Evolutionary conservation across 225 moss, liverwort and hornwort genomes (phyloP).

Genomic region (Straminergon stramineum): DNA sequence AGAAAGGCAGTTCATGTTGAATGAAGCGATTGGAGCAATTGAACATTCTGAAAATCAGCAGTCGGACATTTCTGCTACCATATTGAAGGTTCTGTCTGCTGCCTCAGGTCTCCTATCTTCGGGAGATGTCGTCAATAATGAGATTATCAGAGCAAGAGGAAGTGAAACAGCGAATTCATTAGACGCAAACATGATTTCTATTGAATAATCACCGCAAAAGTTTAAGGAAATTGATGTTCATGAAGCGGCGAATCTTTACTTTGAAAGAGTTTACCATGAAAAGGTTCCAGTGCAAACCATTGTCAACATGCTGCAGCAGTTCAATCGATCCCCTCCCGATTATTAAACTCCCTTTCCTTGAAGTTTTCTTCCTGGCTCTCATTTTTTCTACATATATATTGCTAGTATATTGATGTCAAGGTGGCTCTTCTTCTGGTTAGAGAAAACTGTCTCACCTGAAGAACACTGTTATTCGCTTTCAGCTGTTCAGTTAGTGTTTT

Average conservation of each 20-base stretch:
- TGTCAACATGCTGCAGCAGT: constrained; percentile 31
- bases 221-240: constrained; percentile 62
- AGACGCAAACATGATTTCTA: not conserved
- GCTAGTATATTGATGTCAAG: not conserved
- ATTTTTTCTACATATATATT: not conserved
- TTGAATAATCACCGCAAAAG: constrained; percentile 19
- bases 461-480: not conserved
- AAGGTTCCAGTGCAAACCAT: constrained; percentile 39
- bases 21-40: constrained; percentile 18
- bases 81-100: constrained; percentile 70
- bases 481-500: not conserved
- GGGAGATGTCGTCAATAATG: constrained; percentile 38
- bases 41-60: constrained; percentile 11
- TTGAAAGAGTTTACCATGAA: constrained; percentile 65
- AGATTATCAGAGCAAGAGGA: constrained; percentile 19
- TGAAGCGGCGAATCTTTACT: constrained; percentile 75
- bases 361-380: not conserved
- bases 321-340: constrained; percentile 13
- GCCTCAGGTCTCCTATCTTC: constrained; percentile 60
- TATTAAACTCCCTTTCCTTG: constrained; percentile 6
- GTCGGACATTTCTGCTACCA: constrained; percentile 38
- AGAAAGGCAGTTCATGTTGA: constrained; percentile 41
- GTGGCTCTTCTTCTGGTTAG: not conserved
- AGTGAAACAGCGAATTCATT: constrained; percentile 9
- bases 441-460: not conserved